Base-by-base conservation (phyloP, 2,329 filamentous ascomycete genomes). In the Fusarium sp. region DNA sequence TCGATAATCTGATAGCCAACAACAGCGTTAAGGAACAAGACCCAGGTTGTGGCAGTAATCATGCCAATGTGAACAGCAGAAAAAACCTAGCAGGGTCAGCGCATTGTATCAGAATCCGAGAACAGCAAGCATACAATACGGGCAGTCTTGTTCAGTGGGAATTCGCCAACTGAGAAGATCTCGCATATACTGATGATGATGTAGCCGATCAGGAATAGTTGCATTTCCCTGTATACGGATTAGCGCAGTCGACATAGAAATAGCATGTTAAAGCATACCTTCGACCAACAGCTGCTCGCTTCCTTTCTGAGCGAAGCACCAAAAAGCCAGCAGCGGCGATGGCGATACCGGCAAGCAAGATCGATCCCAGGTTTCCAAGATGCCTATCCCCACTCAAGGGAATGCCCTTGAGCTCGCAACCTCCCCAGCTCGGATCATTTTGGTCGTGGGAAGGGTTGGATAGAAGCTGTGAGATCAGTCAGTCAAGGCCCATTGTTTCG, bases 1-100 rank as follows among this genome's bases (percentile, higher is more conserved):
- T 99, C 96, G 46, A 98, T 84, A 20, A 98, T 82, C 78, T 99
- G 96, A 79, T 92, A 99, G 49, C 96, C 96, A 49, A 99, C 93
- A 4, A 96, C 82, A 4, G 93, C 93, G 76, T 98, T 98, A 72
- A 98, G 85, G 81, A 98, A 88, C 4, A 99, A 86, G 33, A 97
- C 89, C 95, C 95, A 99, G 51, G 89, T 87, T 1, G 93, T 94
- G 14, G 95, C 93, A 61, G 91, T 87, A 63, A 99, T 97, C 70
- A 94, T 88, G 65, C 93, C 96, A 63, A 99, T 88, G 78, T 99
- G 96, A 38, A 96, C 90, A 33, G 91, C 94, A 13, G 92, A 92
- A 77, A 99, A 99, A 8, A 87, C 93, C 91, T 95, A 63, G 16
- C 14, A 42, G 23, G 33, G 66, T 78, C 56, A 77, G 75, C 50